Percentiles rank a stretch among this genome's conserved stretches.
phyloP scores from a whole-genome alignment of 2,329 filamentous ascomycete genomes.

The Colletotrichum somersetense region DNA sequence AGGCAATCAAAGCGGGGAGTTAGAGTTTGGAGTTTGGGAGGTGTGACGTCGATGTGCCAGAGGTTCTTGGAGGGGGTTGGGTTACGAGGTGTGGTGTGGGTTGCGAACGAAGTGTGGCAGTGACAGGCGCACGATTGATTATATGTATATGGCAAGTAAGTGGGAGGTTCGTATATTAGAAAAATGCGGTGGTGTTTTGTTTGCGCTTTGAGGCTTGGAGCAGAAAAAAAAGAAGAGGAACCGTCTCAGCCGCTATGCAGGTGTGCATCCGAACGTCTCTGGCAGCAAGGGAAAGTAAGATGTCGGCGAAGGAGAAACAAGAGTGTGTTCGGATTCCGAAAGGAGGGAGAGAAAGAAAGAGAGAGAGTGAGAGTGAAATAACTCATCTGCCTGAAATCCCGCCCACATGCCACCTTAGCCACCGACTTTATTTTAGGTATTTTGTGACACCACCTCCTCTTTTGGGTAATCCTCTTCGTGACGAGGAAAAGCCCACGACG shows the following conservation, averaged over 20 bases:
- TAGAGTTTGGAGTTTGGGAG: constrained; percentile 34
- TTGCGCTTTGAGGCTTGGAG: constrained; percentile 5
- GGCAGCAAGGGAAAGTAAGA: constrained; percentile 13
- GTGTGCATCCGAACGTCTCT: background rate
- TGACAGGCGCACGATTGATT: constrained; percentile 25
- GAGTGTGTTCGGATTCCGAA: constrained; percentile 2
- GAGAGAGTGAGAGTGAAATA: background rate
- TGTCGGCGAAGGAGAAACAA: constrained; percentile 7
- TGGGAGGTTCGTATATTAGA: constrained; percentile 4
- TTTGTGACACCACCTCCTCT: constrained; percentile 10
- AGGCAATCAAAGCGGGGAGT: constrained; percentile 23
- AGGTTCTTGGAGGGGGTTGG: constrained; percentile 25
- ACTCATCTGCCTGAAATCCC: constrained; percentile 15
- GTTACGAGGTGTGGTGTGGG: constrained; percentile 19
- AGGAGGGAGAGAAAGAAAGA: background rate
- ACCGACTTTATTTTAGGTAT: constrained; percentile 1
- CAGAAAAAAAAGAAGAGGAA: background rate
- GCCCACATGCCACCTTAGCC: constrained; percentile 28
- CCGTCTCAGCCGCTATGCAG: constrained; percentile 1
- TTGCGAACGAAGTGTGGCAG: background rate
- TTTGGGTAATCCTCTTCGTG: background rate
- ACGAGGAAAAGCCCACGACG: constrained; percentile 20
- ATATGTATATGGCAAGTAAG: constrained; percentile 10
- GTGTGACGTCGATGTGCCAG: constrained; percentile 28
- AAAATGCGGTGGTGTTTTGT: constrained; percentile 8